Base-by-base conservation (phyloP, 2,329 filamentous ascomycete genomes). In the Diplodia intermedia region DNA sequence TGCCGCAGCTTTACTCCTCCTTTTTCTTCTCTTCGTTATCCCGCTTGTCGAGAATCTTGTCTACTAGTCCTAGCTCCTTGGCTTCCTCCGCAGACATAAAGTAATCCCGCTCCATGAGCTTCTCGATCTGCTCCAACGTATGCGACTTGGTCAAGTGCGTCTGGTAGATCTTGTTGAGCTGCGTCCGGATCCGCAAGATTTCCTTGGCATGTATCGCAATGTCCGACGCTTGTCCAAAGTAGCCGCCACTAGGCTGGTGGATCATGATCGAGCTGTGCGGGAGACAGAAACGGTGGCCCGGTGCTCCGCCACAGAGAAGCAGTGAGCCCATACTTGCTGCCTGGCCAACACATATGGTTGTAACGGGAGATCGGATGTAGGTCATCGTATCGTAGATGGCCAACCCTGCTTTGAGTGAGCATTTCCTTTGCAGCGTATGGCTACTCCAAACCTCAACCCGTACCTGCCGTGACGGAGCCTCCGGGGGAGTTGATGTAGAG, bases 321-420 rank as follows among this genome's bases (percentile, higher is more conserved):
- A 99, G 85, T 1, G 91, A 93, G 6, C 94, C 95, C 95, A 99
- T 99, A 3, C 91, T 95, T 1, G 95, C 94, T 0, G 96, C 95
- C 75, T 96, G 92, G 8, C 95, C 95, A 53, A 99, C 88, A 76
- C 95, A 98, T 36, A 99, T 95, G 0, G 95, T 99, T 53, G 91
- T 94, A 0, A 99, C 93, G 1, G 94, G 93, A 2, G 92, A 92
- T 69, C 90, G 89, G 77, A 99, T 98, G 80, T 99, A 99, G 73
- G 91, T 89, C 94, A 99, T 98, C 14, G 95, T 99, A 79, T 99
- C 95, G 85, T 99, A 99, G 75, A 99, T 98, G 31, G 95, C 94
- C 69, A 90, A 83, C 3, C 84, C 84, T 69, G 40, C 12, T 47
- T 23, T 33, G 5, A 26, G 33, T 72, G 55, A 70, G 53, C 26